Conservation (phyloP, 2,329 filamentous ascomycete species). For the Talaromyces amestolkiae region DNA sequence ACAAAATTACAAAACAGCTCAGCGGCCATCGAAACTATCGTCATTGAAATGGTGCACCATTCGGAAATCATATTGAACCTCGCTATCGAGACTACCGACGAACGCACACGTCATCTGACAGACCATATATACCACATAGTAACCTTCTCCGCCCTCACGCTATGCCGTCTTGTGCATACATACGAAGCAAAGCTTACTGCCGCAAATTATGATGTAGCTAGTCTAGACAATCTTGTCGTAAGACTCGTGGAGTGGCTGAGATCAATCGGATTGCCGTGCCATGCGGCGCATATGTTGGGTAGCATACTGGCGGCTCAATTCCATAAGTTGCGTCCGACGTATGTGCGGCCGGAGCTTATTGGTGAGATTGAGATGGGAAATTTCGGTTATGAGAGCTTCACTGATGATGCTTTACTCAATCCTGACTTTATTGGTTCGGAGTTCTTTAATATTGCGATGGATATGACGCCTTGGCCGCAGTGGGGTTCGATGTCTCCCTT, state of each 20-base stretch:
- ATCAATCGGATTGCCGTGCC: slow-evolving; percentile 43
- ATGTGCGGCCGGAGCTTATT: background rate
- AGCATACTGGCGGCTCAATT: slow-evolving; percentile 33
- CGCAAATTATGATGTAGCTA: slow-evolving; percentile 30
- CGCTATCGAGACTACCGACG: slow-evolving; percentile 46
- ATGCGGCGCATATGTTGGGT: slow-evolving; percentile 43
- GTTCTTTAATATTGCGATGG: slow-evolving; percentile 12
- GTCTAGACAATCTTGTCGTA: slow-evolving; percentile 36
- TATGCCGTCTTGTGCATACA: slow-evolving; percentile 33
- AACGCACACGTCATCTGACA: slow-evolving; percentile 45
- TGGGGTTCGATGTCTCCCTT: background rate
- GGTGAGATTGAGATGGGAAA: background rate
- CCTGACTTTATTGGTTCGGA: slow-evolving; percentile 12
- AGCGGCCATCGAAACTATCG: slow-evolving; percentile 32
- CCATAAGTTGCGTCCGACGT: slow-evolving; percentile 5
- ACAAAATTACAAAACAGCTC: slow-evolving; percentile 12
- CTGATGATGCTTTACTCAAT: background rate
- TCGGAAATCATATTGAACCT: slow-evolving; percentile 42
- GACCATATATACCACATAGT: slow-evolving; percentile 52
- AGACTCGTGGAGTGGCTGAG: slow-evolving; percentile 42
- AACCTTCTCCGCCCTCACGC: slow-evolving; percentile 39
- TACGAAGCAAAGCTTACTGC: slow-evolving; percentile 36
- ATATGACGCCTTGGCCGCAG: slow-evolving; percentile 9
- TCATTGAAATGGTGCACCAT: slow-evolving; percentile 44
- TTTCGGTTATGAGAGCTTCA: background rate